Evolutionary conservation across 2,329 filamentous ascomycete genomes (phyloP).

Genomic region (Fusarium sp.): DNA sequence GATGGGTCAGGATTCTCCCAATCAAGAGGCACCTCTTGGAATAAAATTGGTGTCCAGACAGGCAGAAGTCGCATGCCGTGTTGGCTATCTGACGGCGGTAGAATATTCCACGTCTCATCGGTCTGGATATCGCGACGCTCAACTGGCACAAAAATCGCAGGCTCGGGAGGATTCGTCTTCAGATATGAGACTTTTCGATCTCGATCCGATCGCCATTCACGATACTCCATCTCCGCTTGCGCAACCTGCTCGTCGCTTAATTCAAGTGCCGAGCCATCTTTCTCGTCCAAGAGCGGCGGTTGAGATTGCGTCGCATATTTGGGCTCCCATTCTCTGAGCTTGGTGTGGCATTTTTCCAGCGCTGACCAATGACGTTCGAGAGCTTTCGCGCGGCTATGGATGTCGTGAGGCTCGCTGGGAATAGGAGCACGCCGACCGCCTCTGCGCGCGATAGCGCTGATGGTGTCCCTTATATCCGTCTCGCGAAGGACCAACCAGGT

Average conservation of each 20-base stretch:
- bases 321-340: slow-evolving; percentile 28
- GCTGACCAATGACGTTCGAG: slow-evolving; percentile 31
- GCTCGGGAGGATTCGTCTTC: slow-evolving; percentile 6
- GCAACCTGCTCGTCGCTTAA: slow-evolving; percentile 20
- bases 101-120: slow-evolving; percentile 21
- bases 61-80: slow-evolving; percentile 11
- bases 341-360: slow-evolving; percentile 35
- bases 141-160: slow-evolving; percentile 8
- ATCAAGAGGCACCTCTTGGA: slow-evolving; percentile 18
- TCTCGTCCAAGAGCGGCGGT: slow-evolving; percentile 2
- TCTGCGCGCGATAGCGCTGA: slow-evolving; percentile 25
- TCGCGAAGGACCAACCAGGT: slow-evolving; percentile 24
- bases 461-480: slow-evolving; percentile 27
- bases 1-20: slow-evolving; percentile 2
- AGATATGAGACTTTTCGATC: slow-evolving; percentile 27
- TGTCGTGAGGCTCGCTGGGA: slow-evolving; percentile 19
- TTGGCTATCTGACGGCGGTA: neutral
- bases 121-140: slow-evolving; percentile 22
- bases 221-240: slow-evolving; percentile 23
- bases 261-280: neutral
- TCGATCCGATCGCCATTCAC: slow-evolving; percentile 22
- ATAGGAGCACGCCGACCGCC: slow-evolving; percentile 17
- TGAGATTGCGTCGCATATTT: slow-evolving; percentile 18
- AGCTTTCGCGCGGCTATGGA: slow-evolving; percentile 19
- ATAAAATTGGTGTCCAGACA: slow-evolving; percentile 22